These are phyloP conservation scores for Sordariomycetes sp. DNA, from an alignment of 2,329 filamentous ascomycete species.

Conservation along the genomic window DNA sequence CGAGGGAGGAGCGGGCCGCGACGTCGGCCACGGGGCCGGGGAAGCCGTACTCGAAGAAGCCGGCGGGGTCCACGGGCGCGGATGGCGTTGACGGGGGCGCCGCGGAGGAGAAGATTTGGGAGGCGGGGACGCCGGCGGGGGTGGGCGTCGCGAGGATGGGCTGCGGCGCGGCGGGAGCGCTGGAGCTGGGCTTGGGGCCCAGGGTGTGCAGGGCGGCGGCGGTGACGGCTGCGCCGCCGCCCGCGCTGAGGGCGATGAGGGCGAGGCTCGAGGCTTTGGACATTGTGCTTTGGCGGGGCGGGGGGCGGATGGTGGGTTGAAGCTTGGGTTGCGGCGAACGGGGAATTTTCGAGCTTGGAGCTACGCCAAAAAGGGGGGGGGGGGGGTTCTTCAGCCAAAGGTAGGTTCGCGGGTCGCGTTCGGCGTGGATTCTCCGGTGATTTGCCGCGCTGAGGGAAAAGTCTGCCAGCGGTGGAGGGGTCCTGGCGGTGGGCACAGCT, in stretches of 20 bases:
- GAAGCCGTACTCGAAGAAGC: constrained; percentile 78
- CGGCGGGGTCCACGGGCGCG: constrained; percentile 55
- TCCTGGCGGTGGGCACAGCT: not conserved
- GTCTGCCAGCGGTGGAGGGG: no score
- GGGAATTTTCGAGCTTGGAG: not conserved
- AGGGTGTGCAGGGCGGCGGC: constrained; percentile 49
- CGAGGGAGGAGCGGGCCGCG: constrained; percentile 59
- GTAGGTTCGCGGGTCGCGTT: no score
- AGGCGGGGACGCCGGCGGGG: constrained; percentile 36
- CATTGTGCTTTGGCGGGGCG: constrained; percentile 32
- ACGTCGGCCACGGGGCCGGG: constrained; percentile 82
- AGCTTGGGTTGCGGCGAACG: not conserved
- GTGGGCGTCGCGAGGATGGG: constrained; percentile 14
- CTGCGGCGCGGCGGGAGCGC: constrained; percentile 1
- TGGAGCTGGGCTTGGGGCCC: constrained; percentile 19
- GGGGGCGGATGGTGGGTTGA: not conserved
- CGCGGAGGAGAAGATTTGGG: constrained; percentile 34
- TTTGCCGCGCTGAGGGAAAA: no score
- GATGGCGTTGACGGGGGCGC: constrained; percentile 12
- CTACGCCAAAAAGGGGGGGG: no score
- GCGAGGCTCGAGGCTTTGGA: constrained; percentile 61
- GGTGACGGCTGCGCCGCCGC: constrained; percentile 63
- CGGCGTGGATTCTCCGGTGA: no score
- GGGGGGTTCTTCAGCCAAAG: no score
- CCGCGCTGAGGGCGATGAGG: constrained; percentile 62